phyloP scores from a whole-genome alignment of 768 basidiomycete genomes.

The Trametopsis cervina region DNA sequence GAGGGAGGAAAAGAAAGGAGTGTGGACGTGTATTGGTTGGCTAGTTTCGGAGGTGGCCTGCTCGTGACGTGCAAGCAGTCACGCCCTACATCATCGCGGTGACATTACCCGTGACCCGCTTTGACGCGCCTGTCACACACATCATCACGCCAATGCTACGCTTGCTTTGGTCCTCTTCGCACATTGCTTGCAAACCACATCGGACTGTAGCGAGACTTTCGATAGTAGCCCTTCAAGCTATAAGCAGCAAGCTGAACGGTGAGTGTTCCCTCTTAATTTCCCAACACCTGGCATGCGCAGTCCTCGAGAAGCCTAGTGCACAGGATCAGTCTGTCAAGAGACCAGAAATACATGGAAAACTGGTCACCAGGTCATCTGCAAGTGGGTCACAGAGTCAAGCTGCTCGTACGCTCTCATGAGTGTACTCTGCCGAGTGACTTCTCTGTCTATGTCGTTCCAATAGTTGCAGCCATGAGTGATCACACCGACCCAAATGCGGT shows the following conservation, averaged over 20 bases:
- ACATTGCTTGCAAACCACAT: no score
- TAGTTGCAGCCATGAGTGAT: no score
- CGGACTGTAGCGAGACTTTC: no score
- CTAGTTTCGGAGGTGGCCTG: neutral
- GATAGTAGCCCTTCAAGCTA: no score
- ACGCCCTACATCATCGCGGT: neutral
- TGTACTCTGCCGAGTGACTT: no score
- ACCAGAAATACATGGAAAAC: neutral
- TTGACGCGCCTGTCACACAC: neutral
- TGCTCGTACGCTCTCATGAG: neutral
- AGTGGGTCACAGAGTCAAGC: no score
- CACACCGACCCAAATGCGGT: neutral
- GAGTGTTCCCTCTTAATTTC: neutral
- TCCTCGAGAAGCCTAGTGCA: neutral
- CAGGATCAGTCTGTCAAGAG: neutral
- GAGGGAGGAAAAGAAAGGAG: neutral
- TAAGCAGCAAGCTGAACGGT: no score
- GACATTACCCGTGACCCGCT: neutral
- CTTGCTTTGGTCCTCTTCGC: no score
- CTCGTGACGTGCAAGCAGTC: neutral
- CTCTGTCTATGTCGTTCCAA: no score
- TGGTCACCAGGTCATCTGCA: neutral
- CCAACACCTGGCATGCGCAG: neutral
- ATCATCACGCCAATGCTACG: neutral
- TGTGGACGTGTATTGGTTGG: neutral